Base-by-base conservation (phyloP, 169 alveolate genomes). In the Cryptosporidium ubiquitum region DNA sequence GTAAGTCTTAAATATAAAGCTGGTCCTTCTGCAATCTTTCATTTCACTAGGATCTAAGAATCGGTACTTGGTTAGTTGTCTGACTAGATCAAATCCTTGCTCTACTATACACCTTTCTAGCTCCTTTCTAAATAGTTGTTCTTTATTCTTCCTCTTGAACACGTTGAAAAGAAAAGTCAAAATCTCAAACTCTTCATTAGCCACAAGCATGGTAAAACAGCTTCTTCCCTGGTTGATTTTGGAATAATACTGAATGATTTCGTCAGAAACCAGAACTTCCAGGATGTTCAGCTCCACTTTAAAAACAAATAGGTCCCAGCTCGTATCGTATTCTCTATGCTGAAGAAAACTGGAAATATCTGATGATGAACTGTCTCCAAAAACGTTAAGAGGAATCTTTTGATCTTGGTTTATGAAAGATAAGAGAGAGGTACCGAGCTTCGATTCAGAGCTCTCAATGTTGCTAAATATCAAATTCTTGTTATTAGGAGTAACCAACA, bases 241-340 rank as follows among this genome's bases (percentile, higher is more conserved):
- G 42, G 85, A 73, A 44, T 52, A 73, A 35, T 40, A 58, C 1
- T 23, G 51, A 31, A 73, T 51, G 1, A 73, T 33, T 16, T 73
- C 85, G 55, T 73, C 85, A 18, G 85, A 73, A 26, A 73, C 20
- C 42, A 73, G 71, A 33, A 73, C 57, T 1, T 73, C 85, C 23
- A 73, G 39, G 16, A 73, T 29, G 35, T 52, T 55, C 49, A 55
- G 37, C 39, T 73, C 85, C 40, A 29, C 68, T 2, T 55, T 31
- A 26, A 51, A 39, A 29, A 57, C 68, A 73, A 52, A 73, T 31
- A 26, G 10, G n/a, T 73, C 69, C 85, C 85, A 73, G 42, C 39
- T 33, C 3, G 33, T 55, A 26, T 64, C 31, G 2, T 31, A 10
- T 0, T 31, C 71, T n/a, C 7, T 12, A 7, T 0, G 14, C 14